These are phyloP conservation scores for Leccinellum rugosiceps DNA, from an alignment of 768 basidiomycete genomes.

Conservation along the genomic window DNA sequence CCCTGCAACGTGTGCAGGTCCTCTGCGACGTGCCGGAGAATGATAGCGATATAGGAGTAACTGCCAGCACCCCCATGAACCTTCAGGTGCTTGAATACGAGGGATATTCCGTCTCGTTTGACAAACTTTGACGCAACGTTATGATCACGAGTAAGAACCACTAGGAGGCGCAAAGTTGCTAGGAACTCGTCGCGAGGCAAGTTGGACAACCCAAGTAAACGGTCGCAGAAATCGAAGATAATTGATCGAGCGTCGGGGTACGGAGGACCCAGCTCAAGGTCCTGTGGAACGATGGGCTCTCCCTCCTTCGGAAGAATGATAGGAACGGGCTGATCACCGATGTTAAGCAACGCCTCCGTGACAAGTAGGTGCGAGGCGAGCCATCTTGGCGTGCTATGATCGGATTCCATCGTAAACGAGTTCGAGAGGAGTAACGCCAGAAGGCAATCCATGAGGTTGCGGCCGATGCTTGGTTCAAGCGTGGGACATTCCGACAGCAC, in stretches of 20 bases:
- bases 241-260: slow-evolving; percentile 59
- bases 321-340: slow-evolving; percentile 67
- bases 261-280: slow-evolving; percentile 55
- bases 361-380: slow-evolving; percentile 82
- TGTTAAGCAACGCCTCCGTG: slow-evolving; percentile 75
- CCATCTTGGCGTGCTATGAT: slow-evolving; percentile 76
- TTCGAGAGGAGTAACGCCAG: slow-evolving; percentile 64
- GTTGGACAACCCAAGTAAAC: slow-evolving; percentile 60
- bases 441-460: slow-evolving; percentile 64
- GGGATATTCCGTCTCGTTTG: slow-evolving; percentile 55
- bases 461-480: slow-evolving; percentile 51
- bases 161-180: slow-evolving; percentile 77
- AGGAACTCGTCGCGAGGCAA: slow-evolving; percentile 80
- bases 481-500: slow-evolving; percentile 74
- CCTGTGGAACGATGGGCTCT: slow-evolving; percentile 53
- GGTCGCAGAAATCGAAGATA: slow-evolving; percentile 74
- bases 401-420: slow-evolving; percentile 46
- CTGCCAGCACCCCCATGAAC: slow-evolving; percentile 56
- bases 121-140: slow-evolving; percentile 64
- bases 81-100: slow-evolving; percentile 67
- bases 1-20: slow-evolving; percentile 59
- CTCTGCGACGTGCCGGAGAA: slow-evolving; percentile 91
- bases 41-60: slow-evolving; percentile 80
- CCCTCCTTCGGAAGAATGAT: slow-evolving; percentile 69
- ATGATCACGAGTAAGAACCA: slow-evolving; percentile 77